These are phyloP conservation scores for Calonectria honghensis DNA, from an alignment of 2,329 filamentous ascomycete species.

Conservation along the genomic window DNA sequence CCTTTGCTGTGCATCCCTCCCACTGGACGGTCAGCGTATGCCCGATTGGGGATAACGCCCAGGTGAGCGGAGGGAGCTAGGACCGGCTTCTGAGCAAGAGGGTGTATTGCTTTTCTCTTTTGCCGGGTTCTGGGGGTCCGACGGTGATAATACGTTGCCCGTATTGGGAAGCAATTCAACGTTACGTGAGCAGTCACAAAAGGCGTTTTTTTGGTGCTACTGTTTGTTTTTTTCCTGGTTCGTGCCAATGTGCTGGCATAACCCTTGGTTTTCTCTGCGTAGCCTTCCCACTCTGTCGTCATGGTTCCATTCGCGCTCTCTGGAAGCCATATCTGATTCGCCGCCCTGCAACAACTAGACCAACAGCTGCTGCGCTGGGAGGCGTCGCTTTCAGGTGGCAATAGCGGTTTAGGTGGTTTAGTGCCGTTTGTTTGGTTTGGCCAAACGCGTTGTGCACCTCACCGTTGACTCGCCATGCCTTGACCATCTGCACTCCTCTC, in stretches of 20 bases:
- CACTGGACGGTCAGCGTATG: constrained; percentile 21
- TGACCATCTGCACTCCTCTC: constrained; percentile 43
- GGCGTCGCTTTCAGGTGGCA: constrained; percentile 42
- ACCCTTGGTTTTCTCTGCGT: constrained; percentile 40
- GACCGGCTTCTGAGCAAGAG: constrained; percentile 31
- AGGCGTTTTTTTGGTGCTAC: background rate
- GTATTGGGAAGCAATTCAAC: constrained; percentile 9
- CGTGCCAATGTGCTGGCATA: constrained; percentile 16
- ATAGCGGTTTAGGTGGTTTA: constrained; percentile 9
- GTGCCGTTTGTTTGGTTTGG: constrained; percentile 16
- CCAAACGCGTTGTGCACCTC: constrained; percentile 20
- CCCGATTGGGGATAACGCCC: constrained; percentile 19
- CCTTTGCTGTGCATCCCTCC: constrained; percentile 22
- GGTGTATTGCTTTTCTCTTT: constrained; percentile 22
- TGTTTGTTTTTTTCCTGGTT: constrained; percentile 20
- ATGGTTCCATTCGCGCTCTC: constrained; percentile 34
- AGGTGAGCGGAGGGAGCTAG: constrained; percentile 26
- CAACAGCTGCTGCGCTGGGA: constrained; percentile 12
- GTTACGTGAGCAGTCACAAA: constrained; percentile 9
- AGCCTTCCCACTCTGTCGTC: constrained; percentile 42
- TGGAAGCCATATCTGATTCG: constrained; percentile 10
- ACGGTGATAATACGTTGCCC: constrained; percentile 12
- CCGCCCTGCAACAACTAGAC: constrained; percentile 15
- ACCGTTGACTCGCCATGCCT: constrained; percentile 38
- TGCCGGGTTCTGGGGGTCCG: constrained; percentile 15